These are phyloP conservation scores for Lentinula edodes DNA, from an alignment of 768 basidiomycete genomes.

Conservation along the genomic window DNA sequence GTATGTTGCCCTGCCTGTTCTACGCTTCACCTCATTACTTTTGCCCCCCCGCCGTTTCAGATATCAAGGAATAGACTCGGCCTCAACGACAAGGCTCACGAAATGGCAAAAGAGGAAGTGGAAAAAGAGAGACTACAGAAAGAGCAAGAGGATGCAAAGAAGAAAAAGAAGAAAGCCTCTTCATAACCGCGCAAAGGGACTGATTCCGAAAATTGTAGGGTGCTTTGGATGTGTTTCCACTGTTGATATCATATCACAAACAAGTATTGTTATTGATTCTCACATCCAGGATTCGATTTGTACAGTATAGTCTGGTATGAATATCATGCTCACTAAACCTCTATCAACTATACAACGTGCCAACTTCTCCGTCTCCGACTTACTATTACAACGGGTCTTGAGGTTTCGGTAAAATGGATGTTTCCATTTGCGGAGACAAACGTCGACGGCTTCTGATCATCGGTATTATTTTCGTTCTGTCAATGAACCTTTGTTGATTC, in stretches of 20 bases:
- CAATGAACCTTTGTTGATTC: not conserved
- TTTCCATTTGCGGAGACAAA: not conserved
- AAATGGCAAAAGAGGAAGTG: slow-evolving; percentile 71
- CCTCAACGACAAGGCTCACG: slow-evolving; percentile 83
- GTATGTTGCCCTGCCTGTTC: slow-evolving; percentile 29
- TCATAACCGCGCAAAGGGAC: not conserved
- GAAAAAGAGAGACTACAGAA: slow-evolving; percentile 58
- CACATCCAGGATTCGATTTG: not conserved
- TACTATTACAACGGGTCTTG: not conserved
- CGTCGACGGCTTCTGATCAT: not conserved
- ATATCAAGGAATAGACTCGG: slow-evolving; percentile 90
- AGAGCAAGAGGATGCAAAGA: slow-evolving; percentile 19
- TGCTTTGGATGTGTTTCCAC: not conserved
- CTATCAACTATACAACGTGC: not conserved
- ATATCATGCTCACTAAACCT: not conserved
- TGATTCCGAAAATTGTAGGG: no score
- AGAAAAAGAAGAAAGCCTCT: slow-evolving; percentile 7
- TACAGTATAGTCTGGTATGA: not conserved
- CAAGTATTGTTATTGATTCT: not conserved
- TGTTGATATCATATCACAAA: not conserved
- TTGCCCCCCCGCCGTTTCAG: slow-evolving; percentile 28
- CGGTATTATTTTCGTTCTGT: not conserved
- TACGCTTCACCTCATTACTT: not conserved
- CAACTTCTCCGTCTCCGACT: no score
- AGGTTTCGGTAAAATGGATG: not conserved